A percentile compares a stretch with the other conserved stretches of the same genome.
Evolutionary conservation across 306 rosid species (phyloP).

Genomic region (Morella rubra): DNA sequence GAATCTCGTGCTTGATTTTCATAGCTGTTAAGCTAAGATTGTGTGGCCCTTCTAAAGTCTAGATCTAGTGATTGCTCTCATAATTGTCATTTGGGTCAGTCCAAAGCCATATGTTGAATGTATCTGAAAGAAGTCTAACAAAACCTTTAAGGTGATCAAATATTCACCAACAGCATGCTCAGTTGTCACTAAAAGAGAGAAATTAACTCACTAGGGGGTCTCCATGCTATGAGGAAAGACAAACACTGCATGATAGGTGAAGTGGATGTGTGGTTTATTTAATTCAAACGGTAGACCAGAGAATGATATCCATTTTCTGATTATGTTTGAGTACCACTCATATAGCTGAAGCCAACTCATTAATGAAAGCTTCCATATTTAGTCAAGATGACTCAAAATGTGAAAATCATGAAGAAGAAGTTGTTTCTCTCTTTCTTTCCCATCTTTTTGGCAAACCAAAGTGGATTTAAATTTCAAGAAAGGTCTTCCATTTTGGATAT

Average conservation of each 20-base stretch:
- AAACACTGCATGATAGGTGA: neutral
- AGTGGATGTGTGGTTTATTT: conserved; percentile 9
- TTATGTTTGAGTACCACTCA: neutral
- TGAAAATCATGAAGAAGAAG: neutral
- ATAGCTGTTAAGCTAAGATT: conserved; percentile 10
- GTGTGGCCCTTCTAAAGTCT: conserved; percentile 24
- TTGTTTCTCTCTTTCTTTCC: neutral
- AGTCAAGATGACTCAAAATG: neutral
- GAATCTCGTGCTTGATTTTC: neutral
- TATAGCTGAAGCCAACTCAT: conserved; percentile 6
- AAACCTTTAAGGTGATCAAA: neutral
- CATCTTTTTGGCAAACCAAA: conserved; percentile 1
- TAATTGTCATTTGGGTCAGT: neutral
- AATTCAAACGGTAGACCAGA: neutral
- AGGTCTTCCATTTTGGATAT: neutral
- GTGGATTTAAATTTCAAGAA: neutral
- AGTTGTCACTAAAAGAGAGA: conserved; percentile 23
- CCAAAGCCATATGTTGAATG: neutral
- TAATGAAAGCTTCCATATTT: neutral
- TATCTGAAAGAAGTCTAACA: neutral
- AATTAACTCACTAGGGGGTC: conserved; percentile 15
- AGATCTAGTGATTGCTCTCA: neutral
- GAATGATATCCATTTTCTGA: neutral
- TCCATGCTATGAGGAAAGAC: conserved; percentile 16
- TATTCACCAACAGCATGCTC: neutral